phyloP scores from a whole-genome alignment of 202 grass and related monocot genomes.

The Setaria viridis region DNA sequence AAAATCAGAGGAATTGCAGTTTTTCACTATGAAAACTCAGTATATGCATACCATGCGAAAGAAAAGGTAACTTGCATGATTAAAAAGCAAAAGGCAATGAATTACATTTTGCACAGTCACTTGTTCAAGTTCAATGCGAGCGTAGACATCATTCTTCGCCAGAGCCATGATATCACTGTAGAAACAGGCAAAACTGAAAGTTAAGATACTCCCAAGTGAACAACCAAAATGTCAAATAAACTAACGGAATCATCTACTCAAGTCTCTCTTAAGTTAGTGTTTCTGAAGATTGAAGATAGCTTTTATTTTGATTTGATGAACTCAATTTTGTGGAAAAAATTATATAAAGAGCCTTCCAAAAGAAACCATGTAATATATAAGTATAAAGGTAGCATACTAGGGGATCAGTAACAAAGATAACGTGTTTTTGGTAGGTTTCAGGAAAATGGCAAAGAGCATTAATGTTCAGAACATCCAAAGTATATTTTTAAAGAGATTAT shows the following conservation, averaged over 20 bases:
- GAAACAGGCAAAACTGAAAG: slow-evolving; percentile 22
- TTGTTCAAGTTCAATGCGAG: slow-evolving; percentile 70
- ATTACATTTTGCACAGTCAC: slow-evolving; percentile 61
- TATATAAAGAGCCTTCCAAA: slow-evolving; percentile 14
- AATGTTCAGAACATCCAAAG: neutral
- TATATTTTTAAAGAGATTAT: neutral
- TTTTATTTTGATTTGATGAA: slow-evolving; percentile 4
- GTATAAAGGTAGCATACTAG: slow-evolving; percentile 20
- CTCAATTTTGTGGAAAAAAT: neutral
- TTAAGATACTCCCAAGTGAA: slow-evolving; percentile 32
- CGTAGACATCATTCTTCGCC: slow-evolving; percentile 63
- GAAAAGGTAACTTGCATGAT: neutral
- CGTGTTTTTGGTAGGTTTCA: slow-evolving; percentile 1
- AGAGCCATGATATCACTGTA: slow-evolving; percentile 82
- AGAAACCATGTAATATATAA: neutral
- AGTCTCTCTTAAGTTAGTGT: slow-evolving; percentile 13
- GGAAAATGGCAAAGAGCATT: neutral
- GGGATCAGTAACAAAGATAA: neutral
- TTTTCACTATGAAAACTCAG: neutral
- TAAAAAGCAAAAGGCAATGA: slow-evolving; percentile 35
- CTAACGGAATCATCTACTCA: neutral
- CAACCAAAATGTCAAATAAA: slow-evolving; percentile 18
- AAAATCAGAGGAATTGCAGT: slow-evolving; percentile 15
- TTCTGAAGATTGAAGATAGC: neutral
- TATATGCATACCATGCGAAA: neutral